Evolutionary conservation across 495 filamentous ascomycete genomes (phyloP).

Genomic region (Neurospora sp.): DNA sequence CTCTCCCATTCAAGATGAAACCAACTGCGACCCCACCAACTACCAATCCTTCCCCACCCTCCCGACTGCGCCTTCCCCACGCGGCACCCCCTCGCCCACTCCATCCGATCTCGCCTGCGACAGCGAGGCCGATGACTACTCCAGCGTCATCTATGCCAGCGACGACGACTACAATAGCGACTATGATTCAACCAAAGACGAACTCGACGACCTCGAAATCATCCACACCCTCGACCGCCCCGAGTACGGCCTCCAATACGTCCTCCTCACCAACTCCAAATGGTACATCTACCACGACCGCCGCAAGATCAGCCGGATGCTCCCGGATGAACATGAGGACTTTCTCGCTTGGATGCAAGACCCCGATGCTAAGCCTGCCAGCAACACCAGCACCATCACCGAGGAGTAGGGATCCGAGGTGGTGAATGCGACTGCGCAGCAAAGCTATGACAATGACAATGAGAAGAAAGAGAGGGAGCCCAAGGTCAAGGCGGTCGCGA

Average conservation of each 20-base stretch:
- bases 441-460: background rate
- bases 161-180: background rate
- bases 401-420: background rate
- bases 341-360: background rate
- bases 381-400: accelerated
- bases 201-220: background rate
- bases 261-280: background rate
- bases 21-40: background rate
- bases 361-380: background rate
- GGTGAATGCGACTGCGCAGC: background rate
- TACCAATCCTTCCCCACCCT: background rate
- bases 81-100: background rate
- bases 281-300: background rate
- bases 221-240: background rate
- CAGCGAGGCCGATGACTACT: background rate
- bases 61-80: background rate
- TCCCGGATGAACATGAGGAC: background rate
- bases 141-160: background rate
- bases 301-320: background rate
- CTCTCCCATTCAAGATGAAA: background rate
- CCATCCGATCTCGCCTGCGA: background rate
- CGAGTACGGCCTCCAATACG: background rate
- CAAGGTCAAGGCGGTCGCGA: background rate
- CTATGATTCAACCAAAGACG: background rate
- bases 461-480: background rate